Conservation (phyloP, 148 eudicot species). For the Suaeda aralocaspica region DNA sequence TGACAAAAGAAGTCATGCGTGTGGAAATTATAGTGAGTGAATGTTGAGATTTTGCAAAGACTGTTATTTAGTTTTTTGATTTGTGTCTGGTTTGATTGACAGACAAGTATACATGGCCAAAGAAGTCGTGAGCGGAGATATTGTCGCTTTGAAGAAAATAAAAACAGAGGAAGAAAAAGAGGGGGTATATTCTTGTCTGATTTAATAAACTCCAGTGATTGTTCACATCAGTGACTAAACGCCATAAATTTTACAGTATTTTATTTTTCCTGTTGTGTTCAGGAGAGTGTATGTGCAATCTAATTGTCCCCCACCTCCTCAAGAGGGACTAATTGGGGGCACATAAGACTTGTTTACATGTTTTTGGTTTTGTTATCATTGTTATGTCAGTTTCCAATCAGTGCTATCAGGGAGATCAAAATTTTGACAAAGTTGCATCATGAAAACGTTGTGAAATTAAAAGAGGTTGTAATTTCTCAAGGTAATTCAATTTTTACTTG, state of each 20-base stretch:
- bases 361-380: slow-evolving; percentile 8
- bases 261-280: too few relatives aligned
- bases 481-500: slow-evolving; percentile 28
- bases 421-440: slow-evolving; percentile 40
- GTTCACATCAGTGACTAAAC: not conserved
- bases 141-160: slow-evolving; percentile 75
- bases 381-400: slow-evolving; percentile 49
- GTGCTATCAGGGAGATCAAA: slow-evolving; percentile 53
- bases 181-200: slow-evolving; percentile 54
- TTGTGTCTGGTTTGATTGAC: slow-evolving; percentile 27
- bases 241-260: not conserved
- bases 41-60: not conserved
- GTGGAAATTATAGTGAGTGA: slow-evolving; percentile 28
- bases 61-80: not conserved
- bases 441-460: slow-evolving; percentile 44
- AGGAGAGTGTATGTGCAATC: not conserved
- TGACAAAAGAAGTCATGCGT: slow-evolving; percentile 59
- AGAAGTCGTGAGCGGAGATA: slow-evolving; percentile 64
- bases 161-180: slow-evolving; percentile 80
- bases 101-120: slow-evolving; percentile 91
- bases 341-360: not conserved
- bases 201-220: not conserved
- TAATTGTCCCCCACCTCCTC: slow-evolving; percentile 8
- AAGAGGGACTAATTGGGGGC: not conserved
- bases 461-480: slow-evolving; percentile 54